Evolutionary conservation across 2,329 filamentous ascomycete genomes (phyloP).

Genomic region (Colletotrichum sp.): DNA sequence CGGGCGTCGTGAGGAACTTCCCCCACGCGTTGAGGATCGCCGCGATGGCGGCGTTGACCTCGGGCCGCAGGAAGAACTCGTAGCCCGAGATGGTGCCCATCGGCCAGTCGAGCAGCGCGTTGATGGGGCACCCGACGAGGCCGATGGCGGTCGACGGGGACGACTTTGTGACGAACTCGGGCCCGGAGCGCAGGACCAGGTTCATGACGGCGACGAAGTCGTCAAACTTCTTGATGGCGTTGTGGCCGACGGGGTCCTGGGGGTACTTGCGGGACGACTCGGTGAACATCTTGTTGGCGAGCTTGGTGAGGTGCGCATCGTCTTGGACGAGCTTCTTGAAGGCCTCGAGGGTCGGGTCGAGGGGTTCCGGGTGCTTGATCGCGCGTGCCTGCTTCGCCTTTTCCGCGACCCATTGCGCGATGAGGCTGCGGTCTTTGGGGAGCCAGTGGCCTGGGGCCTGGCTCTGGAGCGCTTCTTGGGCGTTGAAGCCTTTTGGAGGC

Average conservation of each 20-base stretch:
- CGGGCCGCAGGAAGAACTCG: slow-evolving; percentile 56
- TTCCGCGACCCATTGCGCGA: not conserved
- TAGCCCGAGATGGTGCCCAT: slow-evolving; percentile 61
- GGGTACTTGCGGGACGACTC: not conserved
- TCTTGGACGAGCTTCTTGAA: not conserved
- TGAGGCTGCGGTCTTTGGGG: not conserved
- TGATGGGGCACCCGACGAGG: slow-evolving; percentile 61
- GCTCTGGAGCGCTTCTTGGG: not conserved
- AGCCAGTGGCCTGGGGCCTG: not conserved
- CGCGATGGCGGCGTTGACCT: slow-evolving; percentile 57
- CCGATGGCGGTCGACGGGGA: slow-evolving; percentile 28
- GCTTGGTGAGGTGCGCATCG: not conserved
- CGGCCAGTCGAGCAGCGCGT: slow-evolving; percentile 63
- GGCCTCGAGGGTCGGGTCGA: not conserved
- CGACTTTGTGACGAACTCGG: not conserved
- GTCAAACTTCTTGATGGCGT: not conserved
- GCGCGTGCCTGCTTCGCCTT: not conserved
- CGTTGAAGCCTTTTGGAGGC: not conserved
- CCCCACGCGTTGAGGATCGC: slow-evolving; percentile 55
- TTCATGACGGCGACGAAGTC: not conserved
- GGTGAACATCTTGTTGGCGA: slow-evolving; percentile 2
- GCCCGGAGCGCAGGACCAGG: not conserved
- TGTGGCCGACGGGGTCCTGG: not conserved
- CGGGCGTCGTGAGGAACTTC: slow-evolving; percentile 23
- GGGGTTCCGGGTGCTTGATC: not conserved